These are phyloP conservation scores for Luffa aegyptiaca DNA, from an alignment of 306 rosid species.

Conservation along the genomic window DNA sequence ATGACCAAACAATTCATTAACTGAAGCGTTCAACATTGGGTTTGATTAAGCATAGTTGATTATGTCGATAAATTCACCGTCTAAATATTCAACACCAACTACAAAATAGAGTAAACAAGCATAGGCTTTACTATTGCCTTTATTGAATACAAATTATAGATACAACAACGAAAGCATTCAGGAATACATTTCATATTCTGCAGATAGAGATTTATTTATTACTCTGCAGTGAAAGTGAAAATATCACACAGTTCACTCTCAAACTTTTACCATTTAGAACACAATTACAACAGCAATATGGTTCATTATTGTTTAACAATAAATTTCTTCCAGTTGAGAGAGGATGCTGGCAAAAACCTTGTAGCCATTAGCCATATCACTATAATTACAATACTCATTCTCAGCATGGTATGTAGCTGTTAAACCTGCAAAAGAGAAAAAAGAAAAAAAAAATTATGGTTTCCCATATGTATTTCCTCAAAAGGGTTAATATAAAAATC, in stretches of 20 bases:
- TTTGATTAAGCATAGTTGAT: too few relatives aligned
- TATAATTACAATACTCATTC: slow-evolving; percentile 72
- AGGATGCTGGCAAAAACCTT: slow-evolving; percentile 54
- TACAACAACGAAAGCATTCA: neutral
- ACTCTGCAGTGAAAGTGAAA: neutral
- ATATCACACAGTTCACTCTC: neutral
- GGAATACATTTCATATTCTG: neutral
- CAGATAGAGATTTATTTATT: neutral
- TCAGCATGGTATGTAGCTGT: slow-evolving; percentile 77
- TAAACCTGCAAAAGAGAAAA: slow-evolving; percentile 38
- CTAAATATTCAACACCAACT: neutral
- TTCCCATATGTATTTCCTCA: too few relatives aligned
- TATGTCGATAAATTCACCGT: neutral
- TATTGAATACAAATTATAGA: neutral
- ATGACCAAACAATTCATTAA: too few relatives aligned
- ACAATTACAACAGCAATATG: neutral
- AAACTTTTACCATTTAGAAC: neutral
- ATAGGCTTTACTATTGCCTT: neutral
- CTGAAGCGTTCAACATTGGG: too few relatives aligned
- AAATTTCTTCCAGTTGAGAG: slow-evolving; percentile 52
- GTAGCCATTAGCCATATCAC: slow-evolving; percentile 79
- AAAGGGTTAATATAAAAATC: too few relatives aligned
- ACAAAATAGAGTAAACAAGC: neutral
- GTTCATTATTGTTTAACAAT: neutral
- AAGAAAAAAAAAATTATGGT: too few relatives aligned